Base-by-base conservation (phyloP, 345 rosid species). In the Rhodomyrtus tomentosa region DNA sequence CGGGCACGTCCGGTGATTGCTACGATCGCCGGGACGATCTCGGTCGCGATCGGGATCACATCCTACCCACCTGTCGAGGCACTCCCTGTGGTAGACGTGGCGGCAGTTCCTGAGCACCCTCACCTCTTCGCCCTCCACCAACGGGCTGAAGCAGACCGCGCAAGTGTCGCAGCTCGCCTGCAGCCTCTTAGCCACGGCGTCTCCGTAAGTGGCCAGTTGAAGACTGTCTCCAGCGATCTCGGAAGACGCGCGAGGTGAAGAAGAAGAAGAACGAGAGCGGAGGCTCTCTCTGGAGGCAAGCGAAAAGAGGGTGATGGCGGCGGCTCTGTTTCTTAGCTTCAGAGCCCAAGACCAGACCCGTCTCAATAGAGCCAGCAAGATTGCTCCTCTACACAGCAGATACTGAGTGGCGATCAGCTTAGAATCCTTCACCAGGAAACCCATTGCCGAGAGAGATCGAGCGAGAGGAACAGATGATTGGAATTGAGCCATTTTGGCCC, bases 61-160 rank as follows among this genome's bases (percentile, higher is more conserved):
- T 68, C 76, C 97, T 0, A 96, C 86, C 99, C 99, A 96, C 82
- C 96, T 82, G 54, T 96, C 98, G 16, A 96, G 92, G 87, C 99
- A 96, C 48, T 96, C 96, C 10, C 83, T 86, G 74, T 96, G 98
- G 82, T 92, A 96, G 87, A 94, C 92, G 90, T 96, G 98, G 90
- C 92, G 85, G 84, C 98, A 96, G 85, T 94, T 96, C 85, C 94
- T 90, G 6, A 94, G 83, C 84, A 93, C 98, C 58, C 96, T 89
- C 49, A 94, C 94, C 85, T 93, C 94, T 79, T 96, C 99, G 10
- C 83, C 54, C 48, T 85, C 90, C 56, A 54, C 83, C 72, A 96
- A 83, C 14, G 88, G 89, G 21, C 88, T 90, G 53, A 96, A 85
- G 82, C 99, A 96, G 11, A 96, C 96, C 0, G 97, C 98, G 29